Base-by-base conservation (phyloP, 2,329 filamentous ascomycete genomes). In the Claviceps sp. region DNA sequence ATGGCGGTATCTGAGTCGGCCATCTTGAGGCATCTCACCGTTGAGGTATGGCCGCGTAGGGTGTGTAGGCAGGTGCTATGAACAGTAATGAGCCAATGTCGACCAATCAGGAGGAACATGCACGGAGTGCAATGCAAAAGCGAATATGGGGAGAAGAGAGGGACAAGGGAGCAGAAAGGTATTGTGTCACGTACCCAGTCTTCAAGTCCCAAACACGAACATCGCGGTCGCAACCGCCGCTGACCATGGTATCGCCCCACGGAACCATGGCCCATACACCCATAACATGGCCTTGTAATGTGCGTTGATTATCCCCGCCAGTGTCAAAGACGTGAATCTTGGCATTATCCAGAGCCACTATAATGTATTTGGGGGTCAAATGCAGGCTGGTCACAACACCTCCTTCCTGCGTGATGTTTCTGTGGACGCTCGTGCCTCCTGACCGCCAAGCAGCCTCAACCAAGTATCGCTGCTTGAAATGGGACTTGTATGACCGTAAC, bases 231-330 rank as follows among this genome's bases (percentile, higher is more conserved):
- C 93, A 98, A 5, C 93, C 93, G 61, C 93, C 93, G 61, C 89
- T 96, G 55, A 98, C 93, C 55, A 98, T 76, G 50, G 88, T 85
- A 65, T 98, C 91, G 54, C 88, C 91, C 87, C 90, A 96, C 6
- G 93, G 93, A 24, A 98, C 89, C 91, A 98, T 97, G 48, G 93
- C 93, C 93, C 93, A 98, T 20, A 98, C 93, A 42, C 93, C 93
- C 93, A 98, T 98, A 45, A 97, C 87, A 70, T 98, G 93, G 11
- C 93, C 93, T 63, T 93, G 85, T 30, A 98, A 72, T 2, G 88
- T 95, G 65, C 89, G 88, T 60, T 95, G 83, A 57, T 88, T 82
- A 59, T 89, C 84, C 37, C 93, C 93, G 58, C 93, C 82, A 0
- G 88, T 90, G 65, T 97, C 88, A 64, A 97, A 98, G 26, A 98